Percentiles rank a stretch among this genome's conserved stretches.
phyloP scores from a whole-genome alignment of 257 asterid genomes.

The Leptodermis oblonga region DNA sequence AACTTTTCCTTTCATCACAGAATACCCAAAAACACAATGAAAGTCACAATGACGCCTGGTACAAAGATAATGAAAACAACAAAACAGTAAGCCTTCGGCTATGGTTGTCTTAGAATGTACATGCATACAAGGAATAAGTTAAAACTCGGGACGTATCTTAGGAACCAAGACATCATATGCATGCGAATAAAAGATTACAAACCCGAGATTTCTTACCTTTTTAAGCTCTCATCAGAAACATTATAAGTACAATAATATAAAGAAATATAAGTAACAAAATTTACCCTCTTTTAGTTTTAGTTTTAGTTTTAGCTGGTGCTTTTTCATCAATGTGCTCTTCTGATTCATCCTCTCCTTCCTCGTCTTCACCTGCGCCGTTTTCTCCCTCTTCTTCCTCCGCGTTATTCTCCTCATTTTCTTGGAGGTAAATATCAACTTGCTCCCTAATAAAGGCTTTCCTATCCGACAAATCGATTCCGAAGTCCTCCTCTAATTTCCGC shows the following conservation, averaged over 20 bases:
- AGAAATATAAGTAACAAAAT: background rate
- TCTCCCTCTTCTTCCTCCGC: conserved; percentile 12
- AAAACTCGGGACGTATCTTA: background rate
- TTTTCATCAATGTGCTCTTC: conserved; percentile 28
- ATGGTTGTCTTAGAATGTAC: background rate
- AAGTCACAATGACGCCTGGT: background rate
- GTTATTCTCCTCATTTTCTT: conserved; percentile 36
- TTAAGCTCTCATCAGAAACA: background rate
- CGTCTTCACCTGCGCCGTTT: conserved; percentile 26
- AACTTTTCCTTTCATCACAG: background rate
- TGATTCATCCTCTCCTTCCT: conserved; percentile 30
- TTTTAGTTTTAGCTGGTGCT: conserved; percentile 21
- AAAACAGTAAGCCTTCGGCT: background rate
- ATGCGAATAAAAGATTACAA: background rate
- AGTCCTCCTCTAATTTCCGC: conserved; percentile 77
- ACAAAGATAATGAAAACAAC: background rate
- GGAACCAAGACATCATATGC: background rate
- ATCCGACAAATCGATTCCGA: conserved; percentile 76
- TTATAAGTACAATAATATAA: background rate
- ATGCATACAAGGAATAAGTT: background rate
- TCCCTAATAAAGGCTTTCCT: conserved; percentile 66
- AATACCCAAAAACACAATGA: background rate
- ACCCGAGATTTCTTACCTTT: background rate
- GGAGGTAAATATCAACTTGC: conserved; percentile 70
- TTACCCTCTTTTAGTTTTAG: conserved; percentile 55